Evolutionary conservation across 176 grass and related monocot genomes (phyloP).

Genomic region (Carex myosuroides): DNA sequence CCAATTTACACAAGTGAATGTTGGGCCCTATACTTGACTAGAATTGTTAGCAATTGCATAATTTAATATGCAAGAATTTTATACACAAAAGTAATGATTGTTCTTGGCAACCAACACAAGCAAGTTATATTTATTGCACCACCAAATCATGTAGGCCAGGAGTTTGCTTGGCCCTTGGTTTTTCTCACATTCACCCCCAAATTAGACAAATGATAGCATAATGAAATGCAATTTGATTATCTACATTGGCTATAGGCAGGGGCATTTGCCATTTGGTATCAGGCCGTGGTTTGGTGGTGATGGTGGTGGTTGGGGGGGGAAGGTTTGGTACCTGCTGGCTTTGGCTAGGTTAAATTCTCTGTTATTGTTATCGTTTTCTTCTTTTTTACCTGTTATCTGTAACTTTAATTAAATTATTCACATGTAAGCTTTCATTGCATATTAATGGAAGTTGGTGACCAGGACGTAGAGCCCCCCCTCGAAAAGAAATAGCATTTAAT

Average conservation of each 20-base stretch:
- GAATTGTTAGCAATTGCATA: not conserved
- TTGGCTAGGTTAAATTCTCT: not conserved
- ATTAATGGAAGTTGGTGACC: not conserved
- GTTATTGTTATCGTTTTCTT: not conserved
- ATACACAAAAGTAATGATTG: slow-evolving; percentile 4
- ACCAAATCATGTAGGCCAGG: slow-evolving; percentile 23
- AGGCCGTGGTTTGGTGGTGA: not conserved
- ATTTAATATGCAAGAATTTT: slow-evolving; percentile 12
- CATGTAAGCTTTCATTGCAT: not conserved
- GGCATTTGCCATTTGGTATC: slow-evolving; percentile 5
- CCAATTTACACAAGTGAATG: not conserved
- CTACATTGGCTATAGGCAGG: not conserved
- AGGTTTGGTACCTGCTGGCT: not conserved
- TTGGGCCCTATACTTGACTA: not conserved
- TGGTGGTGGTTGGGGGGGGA: not conserved
- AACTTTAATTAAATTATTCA: not conserved
- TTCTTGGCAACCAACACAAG: not conserved
- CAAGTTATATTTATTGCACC: not conserved
- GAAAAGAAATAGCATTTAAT: not conserved
- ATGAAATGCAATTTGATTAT: slow-evolving; percentile 1
- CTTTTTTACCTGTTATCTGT: not conserved
- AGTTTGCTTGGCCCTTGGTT: slow-evolving; percentile 11
- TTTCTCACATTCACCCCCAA: not conserved
- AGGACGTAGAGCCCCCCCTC: not conserved
- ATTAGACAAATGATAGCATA: not conserved